Evolutionary conservation across 2,329 filamentous ascomycete genomes (phyloP), one percentile per base, ranked within the genome.

Genomic region (Shiraia bambusicola): DNA sequence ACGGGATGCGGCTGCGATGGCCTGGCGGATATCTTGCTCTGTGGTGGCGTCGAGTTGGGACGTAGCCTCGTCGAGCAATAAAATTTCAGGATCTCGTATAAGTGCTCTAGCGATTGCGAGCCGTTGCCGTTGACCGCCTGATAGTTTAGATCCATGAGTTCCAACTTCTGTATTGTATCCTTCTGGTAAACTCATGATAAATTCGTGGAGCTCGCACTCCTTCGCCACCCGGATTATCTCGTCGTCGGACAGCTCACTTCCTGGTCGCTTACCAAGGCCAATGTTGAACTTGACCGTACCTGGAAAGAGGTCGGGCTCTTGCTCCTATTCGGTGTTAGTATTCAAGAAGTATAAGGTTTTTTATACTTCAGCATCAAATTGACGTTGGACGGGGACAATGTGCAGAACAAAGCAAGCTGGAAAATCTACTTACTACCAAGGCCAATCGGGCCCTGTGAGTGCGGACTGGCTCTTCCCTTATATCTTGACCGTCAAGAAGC

Each of bases 51-150:
- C 73, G 3, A 76, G 56, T 33, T 73, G 70, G 29, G 69, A 72
- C 4, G 73, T 76, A 10, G 70, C 69, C 50, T 76, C 73, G 42
- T 76, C 73, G 1, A 76, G 65, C 1, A 76, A 58, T 15, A 76
- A 59, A 2, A 76, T 66, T 35, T 72, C 65, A 1, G 73, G 73
- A 33, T 73, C 63, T n/a, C 73, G 61, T 19, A 75, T 63, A 19
- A 76, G 63, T 2, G 73, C 73, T 42, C 73, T 56, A 12, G 73
- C 72, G 29, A 76, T 71, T 2, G 72, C 71, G 13, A 76, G 56
- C 4, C 73, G 63, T 43, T 76, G 73, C 33, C 68, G 63, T 42
- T 76, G 73, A 11, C 73, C 73, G 13, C 72, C 73, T 2, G 70
- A 73, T 2, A 76, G 57, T 37, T 69, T 66, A 4, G 65, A 68